phyloP scores from a whole-genome alignment of 2,329 filamentous ascomycete genomes.

The Ophiostoma quercus region DNA sequence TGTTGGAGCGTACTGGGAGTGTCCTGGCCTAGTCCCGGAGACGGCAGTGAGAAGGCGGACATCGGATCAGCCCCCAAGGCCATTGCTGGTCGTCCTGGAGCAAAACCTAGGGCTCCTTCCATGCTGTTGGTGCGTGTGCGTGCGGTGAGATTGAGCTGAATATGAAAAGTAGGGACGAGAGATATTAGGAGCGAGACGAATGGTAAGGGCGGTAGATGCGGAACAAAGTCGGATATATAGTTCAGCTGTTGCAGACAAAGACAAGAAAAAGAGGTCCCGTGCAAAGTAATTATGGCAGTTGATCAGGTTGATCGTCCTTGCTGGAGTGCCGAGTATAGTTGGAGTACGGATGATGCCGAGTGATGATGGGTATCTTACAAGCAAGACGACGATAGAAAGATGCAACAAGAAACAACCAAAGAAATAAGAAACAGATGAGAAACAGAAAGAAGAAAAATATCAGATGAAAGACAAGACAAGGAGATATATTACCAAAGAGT shows the following conservation, averaged over 20 bases:
- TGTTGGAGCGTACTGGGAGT: conserved; percentile 25
- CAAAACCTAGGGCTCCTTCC: conserved; percentile 21
- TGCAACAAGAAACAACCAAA: neutral
- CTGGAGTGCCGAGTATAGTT: neutral
- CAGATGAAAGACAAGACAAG: neutral
- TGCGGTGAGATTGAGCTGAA: neutral
- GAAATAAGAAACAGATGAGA: neutral
- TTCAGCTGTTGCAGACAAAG: neutral
- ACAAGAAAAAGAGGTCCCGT: neutral
- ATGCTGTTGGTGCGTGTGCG: conserved; percentile 13
- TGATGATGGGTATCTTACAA: neutral
- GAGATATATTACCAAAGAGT: conserved; percentile 5
- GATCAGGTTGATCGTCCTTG: neutral
- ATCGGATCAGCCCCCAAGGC: conserved; percentile 21
- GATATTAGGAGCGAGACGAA: neutral
- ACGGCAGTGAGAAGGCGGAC: conserved; percentile 22
- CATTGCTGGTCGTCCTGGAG: conserved; percentile 18
- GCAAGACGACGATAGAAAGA: neutral
- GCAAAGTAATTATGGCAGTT: neutral
- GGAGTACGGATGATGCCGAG: neutral
- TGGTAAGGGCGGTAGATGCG: neutral
- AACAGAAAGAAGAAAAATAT: neutral
- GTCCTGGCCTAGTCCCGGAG: conserved; percentile 23
- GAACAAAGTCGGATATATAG: neutral
- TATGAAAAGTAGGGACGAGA: neutral